Conservation (phyloP, 495 filamentous ascomycete species). For the Niebla homalea region DNA sequence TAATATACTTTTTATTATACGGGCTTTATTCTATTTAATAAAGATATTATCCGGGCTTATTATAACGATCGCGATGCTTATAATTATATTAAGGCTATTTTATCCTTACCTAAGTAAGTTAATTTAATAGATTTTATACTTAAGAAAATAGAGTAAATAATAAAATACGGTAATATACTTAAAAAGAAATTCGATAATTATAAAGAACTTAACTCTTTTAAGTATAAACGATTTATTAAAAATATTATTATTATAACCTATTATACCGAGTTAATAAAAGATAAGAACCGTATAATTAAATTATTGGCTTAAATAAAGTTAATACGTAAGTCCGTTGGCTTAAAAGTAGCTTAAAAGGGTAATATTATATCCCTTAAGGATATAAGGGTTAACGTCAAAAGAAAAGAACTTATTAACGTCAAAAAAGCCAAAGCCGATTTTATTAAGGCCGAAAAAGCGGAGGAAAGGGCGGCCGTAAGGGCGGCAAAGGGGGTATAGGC, state of each 20-base stretch:
- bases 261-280: too few species aligned
- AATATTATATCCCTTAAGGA: too few species aligned
- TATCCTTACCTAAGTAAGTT: background rate
- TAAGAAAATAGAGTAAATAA: background rate
- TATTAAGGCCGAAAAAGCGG: background rate
- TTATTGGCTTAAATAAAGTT: too few species aligned
- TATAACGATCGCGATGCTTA: background rate
- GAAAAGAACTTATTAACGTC: background rate
- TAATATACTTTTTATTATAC: background rate
- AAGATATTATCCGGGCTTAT: background rate
- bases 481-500: background rate
- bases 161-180: background rate
- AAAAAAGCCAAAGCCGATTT: background rate
- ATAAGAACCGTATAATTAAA: too few species aligned
- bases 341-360: too few species aligned
- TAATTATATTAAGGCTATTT: background rate
- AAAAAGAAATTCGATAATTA: background rate
- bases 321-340: too few species aligned
- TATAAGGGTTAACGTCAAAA: background rate
- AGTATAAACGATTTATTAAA: background rate
- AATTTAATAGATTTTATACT: background rate
- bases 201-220: background rate
- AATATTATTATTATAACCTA: too few species aligned
- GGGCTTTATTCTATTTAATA: background rate
- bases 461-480: background rate